Evolutionary conservation across 345 rosid species (phyloP).

Genomic region (Eucalyptus shirleyi): DNA sequence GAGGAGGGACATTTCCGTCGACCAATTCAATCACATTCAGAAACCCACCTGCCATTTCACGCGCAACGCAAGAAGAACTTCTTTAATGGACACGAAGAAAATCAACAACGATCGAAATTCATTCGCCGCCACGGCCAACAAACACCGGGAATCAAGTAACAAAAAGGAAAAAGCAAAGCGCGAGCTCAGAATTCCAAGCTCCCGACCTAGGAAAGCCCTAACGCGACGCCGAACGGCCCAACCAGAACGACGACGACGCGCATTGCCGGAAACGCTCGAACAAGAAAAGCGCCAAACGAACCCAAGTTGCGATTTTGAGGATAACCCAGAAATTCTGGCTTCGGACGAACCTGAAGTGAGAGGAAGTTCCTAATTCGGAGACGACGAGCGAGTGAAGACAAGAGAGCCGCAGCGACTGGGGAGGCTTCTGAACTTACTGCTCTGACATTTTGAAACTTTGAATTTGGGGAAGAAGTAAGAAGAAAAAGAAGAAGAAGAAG

Average conservation of each 20-base stretch:
- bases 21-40: not conserved
- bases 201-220: not conserved
- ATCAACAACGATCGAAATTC: not conserved
- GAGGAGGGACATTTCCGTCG: slow-evolving; percentile 54
- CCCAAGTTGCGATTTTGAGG: not conserved
- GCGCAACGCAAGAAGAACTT: not conserved
- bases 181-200: not conserved
- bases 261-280: not conserved
- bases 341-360: not conserved
- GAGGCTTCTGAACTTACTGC: not conserved
- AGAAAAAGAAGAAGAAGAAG: not conserved
- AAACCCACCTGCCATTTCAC: not conserved
- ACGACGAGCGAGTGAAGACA: not conserved
- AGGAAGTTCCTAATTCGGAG: not conserved
- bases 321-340: not conserved
- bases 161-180: too few species aligned
- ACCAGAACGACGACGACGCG: not conserved
- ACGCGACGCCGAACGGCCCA: not conserved
- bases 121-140: not conserved
- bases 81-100: not conserved
- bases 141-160: not conserved
- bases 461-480: not conserved
- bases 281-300: not conserved
- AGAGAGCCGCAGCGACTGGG: not conserved
- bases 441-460: not conserved